A percentile compares a stretch with the other conserved stretches of the same genome.
These are phyloP conservation scores for Aotearoamyces nothofagi DNA, from an alignment of 2,329 filamentous ascomycete genomes.

Conservation along the genomic window DNA sequence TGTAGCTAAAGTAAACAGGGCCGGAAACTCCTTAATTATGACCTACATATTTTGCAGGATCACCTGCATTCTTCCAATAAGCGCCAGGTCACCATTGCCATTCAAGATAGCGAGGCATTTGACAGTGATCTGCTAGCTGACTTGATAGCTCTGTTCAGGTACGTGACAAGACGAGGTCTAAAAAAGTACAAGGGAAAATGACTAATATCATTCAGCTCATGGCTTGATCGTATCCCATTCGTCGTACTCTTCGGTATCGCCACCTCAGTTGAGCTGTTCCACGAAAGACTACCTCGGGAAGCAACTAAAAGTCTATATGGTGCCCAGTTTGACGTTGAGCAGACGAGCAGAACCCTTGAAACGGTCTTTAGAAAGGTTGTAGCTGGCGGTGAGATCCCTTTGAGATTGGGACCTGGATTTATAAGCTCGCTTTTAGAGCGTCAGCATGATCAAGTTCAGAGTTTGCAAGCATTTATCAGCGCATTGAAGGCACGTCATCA, in stretches of 20 bases:
- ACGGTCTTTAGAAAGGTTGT: conserved; percentile 54
- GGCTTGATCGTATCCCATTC: conserved; percentile 64
- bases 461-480: conserved; percentile 56
- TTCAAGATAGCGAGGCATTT: conserved; percentile 75
- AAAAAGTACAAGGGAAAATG: conserved; percentile 2
- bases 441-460: conserved; percentile 64
- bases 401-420: conserved; percentile 50
- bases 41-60: conserved; percentile 54
- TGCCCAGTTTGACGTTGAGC: conserved; percentile 62
- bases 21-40: conserved; percentile 59
- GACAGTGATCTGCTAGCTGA: conserved; percentile 59
- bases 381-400: conserved; percentile 34
- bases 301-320: conserved; percentile 54
- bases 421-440: conserved; percentile 50
- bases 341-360: conserved; percentile 56
- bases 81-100: conserved; percentile 32
- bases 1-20: conserved; percentile 27
- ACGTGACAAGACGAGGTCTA: conserved; percentile 14
- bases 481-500: conserved; percentile 44
- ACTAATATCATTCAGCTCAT: conserved; percentile 28
- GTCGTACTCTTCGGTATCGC: conserved; percentile 66
- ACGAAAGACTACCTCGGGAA: conserved; percentile 55
- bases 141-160: conserved; percentile 54
- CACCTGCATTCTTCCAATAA: conserved; percentile 38
- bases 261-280: conserved; percentile 67